Conservation (phyloP, 2,329 filamentous ascomycete genomes). For the Pseudogymnoascus sp. region DNA sequence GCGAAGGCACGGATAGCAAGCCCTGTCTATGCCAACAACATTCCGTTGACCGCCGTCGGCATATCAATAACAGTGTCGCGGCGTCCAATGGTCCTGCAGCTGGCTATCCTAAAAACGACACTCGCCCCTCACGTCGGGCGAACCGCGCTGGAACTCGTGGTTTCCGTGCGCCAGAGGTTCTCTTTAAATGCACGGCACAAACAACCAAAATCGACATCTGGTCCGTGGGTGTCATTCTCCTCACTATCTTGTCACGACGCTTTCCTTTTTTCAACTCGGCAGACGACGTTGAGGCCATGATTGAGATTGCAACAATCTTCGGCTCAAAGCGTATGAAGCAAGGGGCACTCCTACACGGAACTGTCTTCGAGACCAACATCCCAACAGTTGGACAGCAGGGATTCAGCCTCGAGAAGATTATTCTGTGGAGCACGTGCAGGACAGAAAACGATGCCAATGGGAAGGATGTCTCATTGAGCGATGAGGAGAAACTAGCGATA, state of each 20-base stretch:
- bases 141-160: constrained; percentile 93
- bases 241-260: constrained; percentile 85
- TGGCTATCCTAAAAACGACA: constrained; percentile 85
- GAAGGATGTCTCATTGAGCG: constrained; percentile 45
- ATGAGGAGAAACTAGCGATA: constrained; percentile 66
- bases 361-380: constrained; percentile 86
- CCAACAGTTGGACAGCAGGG: constrained; percentile 82
- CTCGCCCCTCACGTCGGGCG: constrained; percentile 76
- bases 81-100: constrained; percentile 46
- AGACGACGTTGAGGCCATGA: constrained; percentile 96
- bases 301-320: constrained; percentile 95
- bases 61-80: constrained; percentile 52
- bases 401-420: constrained; percentile 85
- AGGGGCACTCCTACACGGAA: constrained; percentile 77
- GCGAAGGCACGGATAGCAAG: constrained; percentile 67
- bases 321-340: constrained; percentile 76
- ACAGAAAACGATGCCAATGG: constrained; percentile 44
- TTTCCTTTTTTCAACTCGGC: constrained; percentile 99
- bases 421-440: constrained; percentile 87
- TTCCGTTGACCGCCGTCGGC: constrained; percentile 52
- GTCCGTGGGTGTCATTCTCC: constrained; percentile 91
- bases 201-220: constrained; percentile 93
- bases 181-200: constrained; percentile 95
- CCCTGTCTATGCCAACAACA: constrained; percentile 75
- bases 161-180: constrained; percentile 90